Evolutionary conservation across 768 basidiomycete species (phyloP), one percentile per base, ranked within the genome.

Genomic region (Xerocomellus chrysenteron): DNA sequence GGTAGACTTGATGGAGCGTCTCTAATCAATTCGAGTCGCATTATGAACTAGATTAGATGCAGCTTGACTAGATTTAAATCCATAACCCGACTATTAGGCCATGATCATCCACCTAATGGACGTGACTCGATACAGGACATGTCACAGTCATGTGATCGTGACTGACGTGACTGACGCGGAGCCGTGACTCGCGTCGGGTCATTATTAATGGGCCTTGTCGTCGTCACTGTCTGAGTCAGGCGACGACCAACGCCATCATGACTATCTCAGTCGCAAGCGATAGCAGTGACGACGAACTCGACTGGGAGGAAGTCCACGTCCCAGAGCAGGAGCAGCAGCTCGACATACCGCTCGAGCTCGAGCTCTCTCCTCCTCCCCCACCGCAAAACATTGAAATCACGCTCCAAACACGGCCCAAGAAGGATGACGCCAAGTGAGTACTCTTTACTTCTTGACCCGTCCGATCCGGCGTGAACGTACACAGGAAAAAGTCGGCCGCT

Each of bases 221-320:
- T 48, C 41, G 28, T 50, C 54, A 36, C 44, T 16, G 50, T 56
- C 47, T 28, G 28, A 28, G 28, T 41, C 50, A 26, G 30, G 46
- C 55, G 45, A 57, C 39, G 58, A 54, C 56, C 26, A 50, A 32
- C 39, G 17, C 41, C 45, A 47, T 17, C 49, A 73, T 66, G 65
- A 48, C 57, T 10, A 17, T 10, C 47, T 51, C 66, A 0, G 28
- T 67, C 21, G 57, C 61, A 8, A 64, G 57, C 2, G 70, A 72
- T 32, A 69, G 69, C 50, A 77, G 75, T 33, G 86, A 88, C 64
- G 86, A 89, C 64, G 89, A 89, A 41, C 77, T 82, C 57, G 89
- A 92, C 67, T 90, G 88, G 89, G 88, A 92, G 69, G 88, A 91
- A 68, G 84, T 92, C 14, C 77, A 79, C 40, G 82, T 90, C 4